phyloP scores from a whole-genome alignment of 139 green algal genomes.

The Klebsormidium nitens region DNA sequence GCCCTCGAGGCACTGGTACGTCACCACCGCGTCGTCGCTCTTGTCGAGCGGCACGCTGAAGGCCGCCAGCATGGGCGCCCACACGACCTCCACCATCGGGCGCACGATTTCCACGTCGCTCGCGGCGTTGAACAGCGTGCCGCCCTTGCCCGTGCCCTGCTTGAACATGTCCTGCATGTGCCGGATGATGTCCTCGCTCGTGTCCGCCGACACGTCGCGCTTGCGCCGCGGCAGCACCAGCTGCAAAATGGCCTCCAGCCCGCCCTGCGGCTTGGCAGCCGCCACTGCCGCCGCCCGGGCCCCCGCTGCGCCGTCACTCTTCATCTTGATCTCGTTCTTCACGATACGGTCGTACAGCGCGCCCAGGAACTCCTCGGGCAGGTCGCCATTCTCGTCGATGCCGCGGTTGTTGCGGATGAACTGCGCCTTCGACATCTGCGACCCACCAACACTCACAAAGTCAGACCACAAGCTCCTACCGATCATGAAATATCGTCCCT shows the following conservation, averaged over 20 bases:
- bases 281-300: not conserved
- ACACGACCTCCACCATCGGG: slow-evolving; percentile 90
- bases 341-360: slow-evolving; percentile 92
- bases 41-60: slow-evolving; percentile 55
- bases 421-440: slow-evolving; percentile 55
- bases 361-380: slow-evolving; percentile 77
- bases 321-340: slow-evolving; percentile 97
- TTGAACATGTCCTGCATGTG: slow-evolving; percentile 39
- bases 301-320: slow-evolving; percentile 38
- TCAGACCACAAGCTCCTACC: no score
- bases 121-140: slow-evolving; percentile 30
- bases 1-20: slow-evolving; percentile 65
- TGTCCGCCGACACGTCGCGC: slow-evolving; percentile 3
- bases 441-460: no score
- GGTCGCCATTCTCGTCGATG: slow-evolving; percentile 93
- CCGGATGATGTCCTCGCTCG: slow-evolving; percentile 37
- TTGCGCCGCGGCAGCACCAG: slow-evolving; percentile 10
- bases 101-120: slow-evolving; percentile 42
- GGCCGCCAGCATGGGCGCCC: slow-evolving; percentile 87
- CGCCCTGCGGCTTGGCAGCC: slow-evolving; percentile 51
- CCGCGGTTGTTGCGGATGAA: slow-evolving; percentile 98
- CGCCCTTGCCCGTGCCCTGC: slow-evolving; percentile 29
- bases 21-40: slow-evolving; percentile 43
- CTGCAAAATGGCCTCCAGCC: slow-evolving; percentile 47
- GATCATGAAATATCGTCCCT: no score